These are phyloP conservation scores for Astrothelium macrocarpum DNA, from an alignment of 495 filamentous ascomycete genomes.

Conservation along the genomic window DNA sequence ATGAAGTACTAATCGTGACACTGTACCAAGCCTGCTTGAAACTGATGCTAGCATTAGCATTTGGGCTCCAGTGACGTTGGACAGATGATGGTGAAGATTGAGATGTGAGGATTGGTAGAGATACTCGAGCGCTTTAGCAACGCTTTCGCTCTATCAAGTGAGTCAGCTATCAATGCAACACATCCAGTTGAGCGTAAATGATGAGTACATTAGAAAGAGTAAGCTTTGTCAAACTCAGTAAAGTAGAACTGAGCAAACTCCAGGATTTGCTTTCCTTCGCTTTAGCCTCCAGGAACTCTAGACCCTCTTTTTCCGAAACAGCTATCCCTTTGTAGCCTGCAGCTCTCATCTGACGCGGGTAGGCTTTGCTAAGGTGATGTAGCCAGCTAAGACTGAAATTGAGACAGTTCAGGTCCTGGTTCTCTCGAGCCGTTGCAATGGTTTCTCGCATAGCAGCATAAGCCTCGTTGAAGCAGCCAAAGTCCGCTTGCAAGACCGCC, in stretches of 20 bases:
- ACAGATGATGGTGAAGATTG: constrained; percentile 64
- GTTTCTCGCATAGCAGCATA: constrained; percentile 87
- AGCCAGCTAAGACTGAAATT: constrained; percentile 96
- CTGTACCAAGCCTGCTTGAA: constrained; percentile 65
- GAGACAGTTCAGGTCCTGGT: constrained; percentile 81
- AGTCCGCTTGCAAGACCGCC: constrained; percentile 88
- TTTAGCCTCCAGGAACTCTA: constrained; percentile 77
- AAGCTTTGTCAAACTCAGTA: constrained; percentile 80
- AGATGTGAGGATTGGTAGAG: constrained; percentile 74
- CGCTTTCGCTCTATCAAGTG: constrained; percentile 58
- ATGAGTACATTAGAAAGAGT: constrained; percentile 49
- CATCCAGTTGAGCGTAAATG: no score
- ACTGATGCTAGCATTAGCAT: constrained; percentile 60
- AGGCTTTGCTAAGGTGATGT: constrained; percentile 84
- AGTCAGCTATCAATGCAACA: not conserved
- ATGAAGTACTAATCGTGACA: not conserved
- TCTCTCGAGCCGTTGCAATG: constrained; percentile 82
- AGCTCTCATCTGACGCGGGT: constrained; percentile 64
- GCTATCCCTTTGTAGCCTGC: constrained; percentile 62
- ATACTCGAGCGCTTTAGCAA: constrained; percentile 65
- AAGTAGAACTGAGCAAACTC: constrained; percentile 71
- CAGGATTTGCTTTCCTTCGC: constrained; percentile 85
- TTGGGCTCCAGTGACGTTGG: constrained; percentile 61
- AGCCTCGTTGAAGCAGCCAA: constrained; percentile 86
- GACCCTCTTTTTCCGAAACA: constrained; percentile 68